Conservation (phyloP, 2,329 filamentous ascomycete species). For the Epichloe aotearoae region DNA sequence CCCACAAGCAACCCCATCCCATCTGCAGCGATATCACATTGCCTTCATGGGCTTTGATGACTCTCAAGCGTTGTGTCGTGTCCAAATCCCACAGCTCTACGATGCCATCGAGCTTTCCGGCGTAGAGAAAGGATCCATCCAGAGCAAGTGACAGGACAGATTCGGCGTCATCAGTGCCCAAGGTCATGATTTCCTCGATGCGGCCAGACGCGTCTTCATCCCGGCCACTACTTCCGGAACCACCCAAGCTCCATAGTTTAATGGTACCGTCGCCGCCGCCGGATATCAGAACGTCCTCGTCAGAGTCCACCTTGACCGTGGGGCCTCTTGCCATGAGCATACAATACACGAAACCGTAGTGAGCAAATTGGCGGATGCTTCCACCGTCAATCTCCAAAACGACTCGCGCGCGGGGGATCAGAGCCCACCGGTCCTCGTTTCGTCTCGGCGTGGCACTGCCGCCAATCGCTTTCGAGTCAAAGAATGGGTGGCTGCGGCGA, state of each 20-base stretch:
- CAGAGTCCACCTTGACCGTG: slow-evolving; percentile 51
- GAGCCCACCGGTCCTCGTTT: slow-evolving; percentile 41
- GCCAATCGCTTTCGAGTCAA: slow-evolving; percentile 78
- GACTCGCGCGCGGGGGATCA: slow-evolving; percentile 39
- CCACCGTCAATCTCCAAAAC: slow-evolving; percentile 70
- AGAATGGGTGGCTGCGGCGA: slow-evolving; percentile 73
- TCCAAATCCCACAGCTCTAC: slow-evolving; percentile 96
- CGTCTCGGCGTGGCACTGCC: slow-evolving; percentile 66
- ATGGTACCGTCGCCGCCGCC: slow-evolving; percentile 90
- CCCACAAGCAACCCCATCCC: slow-evolving; percentile 74
- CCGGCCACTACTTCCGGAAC: not conserved
- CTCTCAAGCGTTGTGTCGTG: slow-evolving; percentile 77
- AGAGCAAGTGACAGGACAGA: slow-evolving; percentile 67
- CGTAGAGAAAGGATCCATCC: slow-evolving; percentile 86
- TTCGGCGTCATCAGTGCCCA: slow-evolving; percentile 48
- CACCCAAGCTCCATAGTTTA: slow-evolving; percentile 70
- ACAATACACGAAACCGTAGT: slow-evolving; percentile 91
- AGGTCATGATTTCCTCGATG: slow-evolving; percentile 55
- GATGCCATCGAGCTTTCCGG: slow-evolving; percentile 73
- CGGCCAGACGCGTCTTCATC: slow-evolving; percentile 32
- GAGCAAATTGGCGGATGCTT: slow-evolving; percentile 77
- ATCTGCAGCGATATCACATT: slow-evolving; percentile 82
- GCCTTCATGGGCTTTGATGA: slow-evolving; percentile 65
- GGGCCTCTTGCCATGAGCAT: slow-evolving; percentile 74
- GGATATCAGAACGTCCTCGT: slow-evolving; percentile 74